Evolutionary conservation across 805 yeast genomes (phyloP).

Genomic region (Nadsonia fulvescens): DNA sequence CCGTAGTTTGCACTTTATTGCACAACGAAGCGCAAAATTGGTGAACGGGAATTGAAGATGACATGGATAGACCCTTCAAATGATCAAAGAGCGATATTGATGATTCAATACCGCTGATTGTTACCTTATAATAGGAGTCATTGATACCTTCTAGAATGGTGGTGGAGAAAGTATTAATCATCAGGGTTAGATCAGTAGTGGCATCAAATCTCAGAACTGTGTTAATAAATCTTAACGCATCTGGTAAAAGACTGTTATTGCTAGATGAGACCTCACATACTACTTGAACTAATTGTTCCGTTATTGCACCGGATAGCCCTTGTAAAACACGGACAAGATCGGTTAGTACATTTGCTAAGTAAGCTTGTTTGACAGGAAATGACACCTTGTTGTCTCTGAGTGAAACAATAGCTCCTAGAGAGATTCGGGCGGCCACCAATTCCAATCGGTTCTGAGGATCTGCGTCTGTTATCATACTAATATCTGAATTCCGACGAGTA

Average conservation of each 20-base stretch:
- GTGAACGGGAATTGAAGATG: no score
- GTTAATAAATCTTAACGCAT: neutral
- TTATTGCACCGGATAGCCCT: no score
- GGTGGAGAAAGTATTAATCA: constrained; percentile 7
- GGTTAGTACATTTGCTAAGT: no score
- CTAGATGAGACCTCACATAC: neutral
- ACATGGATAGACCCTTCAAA: no score
- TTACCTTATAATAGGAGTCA: constrained; percentile 21
- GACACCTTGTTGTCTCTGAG: no score
- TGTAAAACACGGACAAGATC: no score
- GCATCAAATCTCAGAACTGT: constrained; percentile 5
- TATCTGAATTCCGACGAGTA: constrained; percentile 15
- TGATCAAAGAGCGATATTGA: constrained; percentile 12
- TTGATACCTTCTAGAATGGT: constrained; percentile 18
- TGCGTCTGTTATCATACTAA: constrained; percentile 12
- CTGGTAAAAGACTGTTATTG: neutral
- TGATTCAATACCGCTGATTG: constrained; percentile 19
- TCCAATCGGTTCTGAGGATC: constrained; percentile 10
- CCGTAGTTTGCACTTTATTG: no score
- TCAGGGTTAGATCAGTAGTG: constrained; percentile 4
- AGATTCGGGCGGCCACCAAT: no score
- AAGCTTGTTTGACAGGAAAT: no score
- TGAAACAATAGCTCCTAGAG: no score
- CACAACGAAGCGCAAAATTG: no score
- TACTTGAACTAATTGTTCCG: no score